phyloP scores from a whole-genome alignment of 2,329 filamentous ascomycete genomes.

The Amphichorda felina region DNA sequence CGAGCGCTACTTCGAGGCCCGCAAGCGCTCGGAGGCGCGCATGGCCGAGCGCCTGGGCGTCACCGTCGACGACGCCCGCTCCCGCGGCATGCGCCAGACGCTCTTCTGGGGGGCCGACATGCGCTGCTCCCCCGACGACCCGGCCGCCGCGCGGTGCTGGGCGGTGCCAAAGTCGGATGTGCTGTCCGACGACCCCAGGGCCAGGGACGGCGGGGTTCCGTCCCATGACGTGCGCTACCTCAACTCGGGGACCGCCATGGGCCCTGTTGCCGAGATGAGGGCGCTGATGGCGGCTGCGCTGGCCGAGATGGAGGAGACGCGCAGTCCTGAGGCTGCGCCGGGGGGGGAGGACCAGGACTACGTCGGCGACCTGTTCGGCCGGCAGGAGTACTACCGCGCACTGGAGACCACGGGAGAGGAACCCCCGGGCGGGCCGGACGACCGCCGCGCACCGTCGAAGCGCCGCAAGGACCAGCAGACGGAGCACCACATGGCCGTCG shows the following conservation, averaged over 20 bases:
- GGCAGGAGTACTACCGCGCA: constrained; percentile 27
- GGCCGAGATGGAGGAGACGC: constrained; percentile 8
- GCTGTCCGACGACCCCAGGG: constrained; percentile 16
- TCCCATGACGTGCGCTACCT: constrained; percentile 25
- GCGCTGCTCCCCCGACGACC: constrained; percentile 26
- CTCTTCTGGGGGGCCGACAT: constrained; percentile 33
- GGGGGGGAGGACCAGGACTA: constrained; percentile 30
- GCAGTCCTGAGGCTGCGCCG: constrained; percentile 15
- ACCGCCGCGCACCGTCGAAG: constrained; percentile 10
- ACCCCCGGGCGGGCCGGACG: constrained; percentile 6
- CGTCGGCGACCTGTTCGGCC: constrained; percentile 26
- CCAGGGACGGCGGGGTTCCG: constrained; percentile 16
- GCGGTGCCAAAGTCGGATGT: constrained; percentile 23
- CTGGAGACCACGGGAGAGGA: constrained; percentile 8
- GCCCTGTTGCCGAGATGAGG: constrained; percentile 18
- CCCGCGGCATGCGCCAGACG: constrained; percentile 21
- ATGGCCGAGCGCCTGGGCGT: constrained; percentile 36
- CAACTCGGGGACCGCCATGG: constrained; percentile 35
- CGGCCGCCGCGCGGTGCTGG: constrained; percentile 24
- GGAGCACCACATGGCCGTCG: constrained; percentile 24
- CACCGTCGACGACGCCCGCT: constrained; percentile 14
- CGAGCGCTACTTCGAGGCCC: constrained; percentile 44
- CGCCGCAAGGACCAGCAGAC: constrained; percentile 10
- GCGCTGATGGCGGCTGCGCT: constrained; percentile 13
- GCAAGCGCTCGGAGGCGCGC: constrained; percentile 38